phyloP scores from a whole-genome alignment of 305 asterid species.

The Fraxinus sp. region DNA sequence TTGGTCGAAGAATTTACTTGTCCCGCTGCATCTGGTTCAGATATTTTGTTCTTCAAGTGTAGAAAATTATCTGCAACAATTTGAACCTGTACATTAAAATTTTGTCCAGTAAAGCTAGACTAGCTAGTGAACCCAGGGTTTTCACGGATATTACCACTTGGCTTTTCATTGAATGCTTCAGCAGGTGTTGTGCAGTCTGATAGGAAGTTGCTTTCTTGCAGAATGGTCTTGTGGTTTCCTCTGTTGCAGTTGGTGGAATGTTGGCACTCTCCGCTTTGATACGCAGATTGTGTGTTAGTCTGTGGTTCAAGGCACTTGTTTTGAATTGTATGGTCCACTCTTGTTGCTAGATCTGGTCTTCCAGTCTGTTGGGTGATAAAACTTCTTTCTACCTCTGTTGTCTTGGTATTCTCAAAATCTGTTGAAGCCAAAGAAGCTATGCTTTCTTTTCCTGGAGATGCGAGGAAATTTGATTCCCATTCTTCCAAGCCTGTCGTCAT shows the following conservation, averaged over 20 bases:
- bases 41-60: conserved; percentile 20
- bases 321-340: conserved; percentile 22
- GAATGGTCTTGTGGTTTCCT: conserved; percentile 35
- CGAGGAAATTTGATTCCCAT: conserved; percentile 39
- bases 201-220: conserved; percentile 30
- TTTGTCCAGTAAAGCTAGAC: background rate
- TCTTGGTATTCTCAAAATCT: conserved; percentile 32
- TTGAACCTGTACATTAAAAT: conserved; percentile 14
- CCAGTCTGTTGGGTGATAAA: conserved; percentile 32
- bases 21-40: conserved; percentile 36
- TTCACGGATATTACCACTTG: conserved; percentile 40
- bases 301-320: conserved; percentile 24
- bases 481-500: conserved; percentile 40
- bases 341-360: conserved; percentile 37
- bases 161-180: conserved; percentile 40
- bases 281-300: conserved; percentile 30
- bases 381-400: conserved; percentile 36
- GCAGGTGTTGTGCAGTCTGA: conserved; percentile 34
- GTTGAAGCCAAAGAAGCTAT: conserved; percentile 41
- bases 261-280: conserved; percentile 31
- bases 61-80: conserved; percentile 31
- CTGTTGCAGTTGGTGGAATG: conserved; percentile 29
- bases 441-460: conserved; percentile 39
- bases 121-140: background rate
- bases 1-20: conserved; percentile 31